Conservation (phyloP, 495 filamentous ascomycete genomes). For the Neurospora sp. region DNA sequence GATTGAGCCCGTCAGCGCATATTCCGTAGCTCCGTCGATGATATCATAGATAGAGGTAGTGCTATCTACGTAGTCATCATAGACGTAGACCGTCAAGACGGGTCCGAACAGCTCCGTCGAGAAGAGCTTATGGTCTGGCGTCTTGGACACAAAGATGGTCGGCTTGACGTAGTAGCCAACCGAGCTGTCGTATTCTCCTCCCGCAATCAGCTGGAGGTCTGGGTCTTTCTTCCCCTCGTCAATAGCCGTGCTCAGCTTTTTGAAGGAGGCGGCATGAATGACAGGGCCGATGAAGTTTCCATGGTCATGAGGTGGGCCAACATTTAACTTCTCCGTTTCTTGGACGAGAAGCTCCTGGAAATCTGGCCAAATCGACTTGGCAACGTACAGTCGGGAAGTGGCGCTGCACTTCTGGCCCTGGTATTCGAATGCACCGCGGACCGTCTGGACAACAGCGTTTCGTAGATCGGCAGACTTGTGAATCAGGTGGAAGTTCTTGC, state of each 20-base stretch:
- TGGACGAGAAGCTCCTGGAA: conserved; percentile 53
- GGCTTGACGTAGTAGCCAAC: conserved; percentile 64
- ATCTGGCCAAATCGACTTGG: conserved; percentile 56
- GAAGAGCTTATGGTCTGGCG: conserved; percentile 55
- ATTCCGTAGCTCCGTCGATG: conserved; percentile 58
- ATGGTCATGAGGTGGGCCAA: conserved; percentile 61
- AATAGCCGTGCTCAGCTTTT: conserved; percentile 57
- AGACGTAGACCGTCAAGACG: conserved; percentile 58
- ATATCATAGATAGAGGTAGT: conserved; percentile 46
- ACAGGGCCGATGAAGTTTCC: conserved; percentile 68
- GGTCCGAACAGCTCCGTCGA: conserved; percentile 71
- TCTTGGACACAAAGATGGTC: conserved; percentile 56
- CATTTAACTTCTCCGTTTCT: conserved; percentile 54
- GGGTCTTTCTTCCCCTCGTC: conserved; percentile 57
- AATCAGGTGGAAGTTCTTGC: conserved; percentile 87
- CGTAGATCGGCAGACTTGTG: conserved; percentile 62
- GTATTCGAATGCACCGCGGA: conserved; percentile 83
- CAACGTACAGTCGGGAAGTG: conserved; percentile 66
- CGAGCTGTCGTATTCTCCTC: conserved; percentile 59
- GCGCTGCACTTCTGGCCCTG: conserved; percentile 87
- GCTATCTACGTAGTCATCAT: conserved; percentile 51
- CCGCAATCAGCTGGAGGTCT: conserved; percentile 51
- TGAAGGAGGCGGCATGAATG: conserved; percentile 62
- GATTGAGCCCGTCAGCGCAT: conserved; percentile 70
- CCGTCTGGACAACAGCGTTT: conserved; percentile 70